Percentiles rank a stretch among this genome's conserved stretches.
Evolutionary conservation across 129 eudicot species (phyloP).

Genomic region (Calendula officinalis): DNA sequence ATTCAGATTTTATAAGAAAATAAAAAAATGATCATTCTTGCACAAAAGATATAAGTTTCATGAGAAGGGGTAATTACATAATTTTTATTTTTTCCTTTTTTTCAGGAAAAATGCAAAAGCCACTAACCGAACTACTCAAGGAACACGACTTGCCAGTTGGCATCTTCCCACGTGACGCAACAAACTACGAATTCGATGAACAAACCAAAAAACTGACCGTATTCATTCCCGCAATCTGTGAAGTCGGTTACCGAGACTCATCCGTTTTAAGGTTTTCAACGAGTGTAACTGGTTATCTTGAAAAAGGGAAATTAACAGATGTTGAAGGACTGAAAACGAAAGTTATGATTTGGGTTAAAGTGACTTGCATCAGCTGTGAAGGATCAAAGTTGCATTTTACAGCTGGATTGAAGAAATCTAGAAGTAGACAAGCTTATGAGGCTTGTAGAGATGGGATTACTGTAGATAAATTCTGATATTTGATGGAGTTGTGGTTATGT

Average conservation of each 20-base stretch:
- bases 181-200: constrained; percentile 87
- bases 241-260: constrained; percentile 85
- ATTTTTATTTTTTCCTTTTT: neutral
- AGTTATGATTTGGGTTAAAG: constrained; percentile 81
- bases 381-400: constrained; percentile 68
- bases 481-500: neutral
- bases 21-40: no score
- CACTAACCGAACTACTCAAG: constrained; percentile 71
- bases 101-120: constrained; percentile 86
- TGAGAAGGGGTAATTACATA: neutral
- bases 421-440: constrained; percentile 78
- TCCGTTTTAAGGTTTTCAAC: constrained; percentile 73
- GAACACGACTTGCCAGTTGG: constrained; percentile 74
- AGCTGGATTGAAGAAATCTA: constrained; percentile 71
- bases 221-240: constrained; percentile 74
- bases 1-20: no score
- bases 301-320: constrained; percentile 78
- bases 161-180: constrained; percentile 87
- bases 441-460: constrained; percentile 63
- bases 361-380: constrained; percentile 61
- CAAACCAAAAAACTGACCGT: constrained; percentile 70
- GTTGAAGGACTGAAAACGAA: constrained; percentile 88
- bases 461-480: constrained; percentile 61
- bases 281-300: constrained; percentile 70
- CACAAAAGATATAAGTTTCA: neutral